phyloP scores from a whole-genome alignment of 2,329 filamentous ascomycete species.

The Dactylellina drechsleri region DNA sequence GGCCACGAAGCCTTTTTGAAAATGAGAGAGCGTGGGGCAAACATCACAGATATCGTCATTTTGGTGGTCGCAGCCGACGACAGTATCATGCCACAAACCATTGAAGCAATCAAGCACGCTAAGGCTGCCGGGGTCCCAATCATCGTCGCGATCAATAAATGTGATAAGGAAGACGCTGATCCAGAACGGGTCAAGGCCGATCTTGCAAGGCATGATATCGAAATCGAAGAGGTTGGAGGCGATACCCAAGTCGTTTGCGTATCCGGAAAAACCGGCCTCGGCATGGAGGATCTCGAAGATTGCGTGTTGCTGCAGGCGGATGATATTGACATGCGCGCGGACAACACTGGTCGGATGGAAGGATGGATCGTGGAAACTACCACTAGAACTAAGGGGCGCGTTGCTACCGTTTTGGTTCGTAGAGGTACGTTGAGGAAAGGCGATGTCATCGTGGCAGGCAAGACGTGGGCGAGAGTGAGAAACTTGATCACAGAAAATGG shows the following conservation, averaged over 20 bases:
- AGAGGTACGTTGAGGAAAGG: constrained; percentile 84
- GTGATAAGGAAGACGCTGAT: constrained; percentile 86
- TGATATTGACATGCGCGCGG: constrained; percentile 87
- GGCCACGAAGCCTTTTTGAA: constrained; percentile 94
- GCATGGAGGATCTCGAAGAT: constrained; percentile 92
- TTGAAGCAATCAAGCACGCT: constrained; percentile 95
- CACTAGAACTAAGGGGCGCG: constrained; percentile 79
- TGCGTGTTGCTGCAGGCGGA: constrained; percentile 86
- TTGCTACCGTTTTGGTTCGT: constrained; percentile 87
- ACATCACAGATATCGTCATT: constrained; percentile 96
- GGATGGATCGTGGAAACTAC: constrained; percentile 94
- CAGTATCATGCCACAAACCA: constrained; percentile 94
- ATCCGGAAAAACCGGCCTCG: constrained; percentile 90
- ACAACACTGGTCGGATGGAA: constrained; percentile 79
- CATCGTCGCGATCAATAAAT: constrained; percentile 97
- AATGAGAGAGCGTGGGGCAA: constrained; percentile 94
- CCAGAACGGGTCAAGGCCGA: constrained; percentile 88
- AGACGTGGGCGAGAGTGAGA: constrained; percentile 87
- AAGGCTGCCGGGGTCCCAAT: constrained; percentile 87
- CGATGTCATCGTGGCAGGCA: constrained; percentile 86
- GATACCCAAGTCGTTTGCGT: constrained; percentile 92
- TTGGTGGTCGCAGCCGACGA: constrained; percentile 96
- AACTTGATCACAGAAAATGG: constrained; percentile 87
- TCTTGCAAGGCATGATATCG: constrained; percentile 81
- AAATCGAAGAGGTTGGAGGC: constrained; percentile 93